Evolutionary conservation across 2,329 filamentous ascomycete species (phyloP).

Genomic region (Pochonia chlamydosporia): DNA sequence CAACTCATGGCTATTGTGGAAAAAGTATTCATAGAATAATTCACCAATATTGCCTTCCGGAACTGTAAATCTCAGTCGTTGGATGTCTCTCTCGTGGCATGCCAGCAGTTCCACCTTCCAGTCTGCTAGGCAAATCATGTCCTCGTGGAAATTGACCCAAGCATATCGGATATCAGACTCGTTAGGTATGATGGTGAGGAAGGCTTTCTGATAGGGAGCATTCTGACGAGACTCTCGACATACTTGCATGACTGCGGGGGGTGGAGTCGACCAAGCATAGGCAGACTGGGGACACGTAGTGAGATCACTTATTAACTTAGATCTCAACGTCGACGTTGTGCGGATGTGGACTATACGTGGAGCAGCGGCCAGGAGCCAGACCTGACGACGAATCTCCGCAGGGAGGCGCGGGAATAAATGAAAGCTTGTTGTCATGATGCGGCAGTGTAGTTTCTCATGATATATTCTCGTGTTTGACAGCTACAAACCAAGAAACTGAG

Average conservation of each 20-base stretch:
- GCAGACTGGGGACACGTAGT: no score
- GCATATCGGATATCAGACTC: slow-evolving; percentile 9
- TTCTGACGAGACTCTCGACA: neutral
- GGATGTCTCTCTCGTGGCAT: slow-evolving; percentile 10
- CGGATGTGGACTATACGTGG: no score
- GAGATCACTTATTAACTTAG: no score
- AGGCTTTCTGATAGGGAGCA: neutral
- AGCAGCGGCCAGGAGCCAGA: no score
- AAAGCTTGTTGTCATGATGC: no score
- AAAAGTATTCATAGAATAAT: slow-evolving; percentile 4
- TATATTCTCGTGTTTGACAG: no score
- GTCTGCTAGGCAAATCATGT: slow-evolving; percentile 11
- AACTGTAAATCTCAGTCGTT: slow-evolving; percentile 9
- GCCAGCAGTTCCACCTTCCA: neutral
- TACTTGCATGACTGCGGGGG: neutral
- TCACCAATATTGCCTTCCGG: slow-evolving; percentile 1
- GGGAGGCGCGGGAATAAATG: no score
- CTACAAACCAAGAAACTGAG: no score
- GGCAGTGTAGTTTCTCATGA: no score
- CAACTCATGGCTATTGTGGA: slow-evolving; percentile 1
- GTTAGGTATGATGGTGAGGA: neutral
- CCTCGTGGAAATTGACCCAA: slow-evolving; percentile 13
- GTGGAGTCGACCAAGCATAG: no score
- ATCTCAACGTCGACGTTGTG: no score
- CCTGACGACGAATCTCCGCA: no score